These are phyloP conservation scores for Plectosphaerella cucumerina DNA, from an alignment of 2,329 filamentous ascomycete species.

Conservation along the genomic window DNA sequence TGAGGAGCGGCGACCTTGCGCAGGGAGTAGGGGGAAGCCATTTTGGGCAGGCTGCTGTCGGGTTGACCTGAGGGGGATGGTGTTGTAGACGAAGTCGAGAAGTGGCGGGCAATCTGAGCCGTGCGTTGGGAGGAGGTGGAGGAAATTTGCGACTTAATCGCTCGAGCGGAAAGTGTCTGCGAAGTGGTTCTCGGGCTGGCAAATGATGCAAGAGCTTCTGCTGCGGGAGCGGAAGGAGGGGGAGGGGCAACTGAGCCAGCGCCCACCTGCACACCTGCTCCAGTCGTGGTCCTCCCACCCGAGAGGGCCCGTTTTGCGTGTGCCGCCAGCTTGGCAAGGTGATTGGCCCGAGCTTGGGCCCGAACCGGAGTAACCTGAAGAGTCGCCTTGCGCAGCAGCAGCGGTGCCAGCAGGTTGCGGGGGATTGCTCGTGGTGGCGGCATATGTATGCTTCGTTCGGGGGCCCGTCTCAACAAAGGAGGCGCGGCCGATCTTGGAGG, in stretches of 20 bases:
- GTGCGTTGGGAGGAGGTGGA: slow-evolving; percentile 47
- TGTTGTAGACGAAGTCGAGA: slow-evolving; percentile 30
- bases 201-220: slow-evolving; percentile 16
- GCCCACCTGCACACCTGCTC: no score
- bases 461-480: no score
- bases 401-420: background rate
- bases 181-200: slow-evolving; percentile 12
- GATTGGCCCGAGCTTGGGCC: slow-evolving; percentile 21
- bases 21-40: slow-evolving; percentile 66
- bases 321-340: slow-evolving; percentile 21
- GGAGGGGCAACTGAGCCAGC: slow-evolving; percentile 20
- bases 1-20: slow-evolving; percentile 87
- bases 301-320: slow-evolving; percentile 12
- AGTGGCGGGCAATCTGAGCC: slow-evolving; percentile 51
- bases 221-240: slow-evolving; percentile 18
- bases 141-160: slow-evolving; percentile 37
- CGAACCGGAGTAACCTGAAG: slow-evolving; percentile 8
- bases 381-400: background rate
- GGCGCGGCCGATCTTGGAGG: no score
- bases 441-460: background rate
- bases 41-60: slow-evolving; percentile 31
- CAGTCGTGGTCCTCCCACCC: background rate
- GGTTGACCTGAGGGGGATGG: slow-evolving; percentile 15
- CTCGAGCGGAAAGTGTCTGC: slow-evolving; percentile 8
- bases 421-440: background rate